Percentiles rank a stretch among this genome's conserved stretches.
Conservation (phyloP, 768 basidiomycete genomes). For the Mycena amicta region DNA sequence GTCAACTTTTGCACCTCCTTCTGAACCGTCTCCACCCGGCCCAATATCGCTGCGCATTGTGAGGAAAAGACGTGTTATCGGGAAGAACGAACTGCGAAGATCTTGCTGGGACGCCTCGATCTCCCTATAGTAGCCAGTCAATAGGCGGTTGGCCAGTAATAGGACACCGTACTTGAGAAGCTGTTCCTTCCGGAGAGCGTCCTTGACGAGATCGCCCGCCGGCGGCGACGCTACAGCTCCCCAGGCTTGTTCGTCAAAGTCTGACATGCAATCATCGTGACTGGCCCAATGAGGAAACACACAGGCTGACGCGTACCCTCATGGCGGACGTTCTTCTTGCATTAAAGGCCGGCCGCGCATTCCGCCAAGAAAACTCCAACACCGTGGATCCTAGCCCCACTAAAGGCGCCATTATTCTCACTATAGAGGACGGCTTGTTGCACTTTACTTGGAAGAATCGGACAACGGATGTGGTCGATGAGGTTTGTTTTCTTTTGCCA, state of each 20-base stretch:
- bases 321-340: slow-evolving; percentile 51
- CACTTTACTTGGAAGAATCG: slow-evolving; percentile 84
- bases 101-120: slow-evolving; percentile 77
- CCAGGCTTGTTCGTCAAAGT: slow-evolving; percentile 48
- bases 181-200: slow-evolving; percentile 77
- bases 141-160: neutral
- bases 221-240: slow-evolving; percentile 42
- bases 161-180: slow-evolving; percentile 65
- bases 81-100: slow-evolving; percentile 58
- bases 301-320: slow-evolving; percentile 8
- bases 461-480: slow-evolving; percentile 58
- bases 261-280: slow-evolving; percentile 20
- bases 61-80: neutral
- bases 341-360: slow-evolving; percentile 76
- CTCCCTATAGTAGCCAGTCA: slow-evolving; percentile 50
- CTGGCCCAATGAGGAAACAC: slow-evolving; percentile 15
- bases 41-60: slow-evolving; percentile 56
- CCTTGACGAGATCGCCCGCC: slow-evolving; percentile 67
- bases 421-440: slow-evolving; percentile 73
- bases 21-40: slow-evolving; percentile 69
- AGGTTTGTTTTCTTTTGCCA: slow-evolving; percentile 44
- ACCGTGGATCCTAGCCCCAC: slow-evolving; percentile 65
- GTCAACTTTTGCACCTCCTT: slow-evolving; percentile 78
- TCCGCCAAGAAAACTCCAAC: slow-evolving; percentile 67
- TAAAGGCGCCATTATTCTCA: slow-evolving; percentile 74